Evolutionary conservation across 1,284 basidiomycete species (phyloP).

Genomic region (Ganoderma leucocontextum): DNA sequence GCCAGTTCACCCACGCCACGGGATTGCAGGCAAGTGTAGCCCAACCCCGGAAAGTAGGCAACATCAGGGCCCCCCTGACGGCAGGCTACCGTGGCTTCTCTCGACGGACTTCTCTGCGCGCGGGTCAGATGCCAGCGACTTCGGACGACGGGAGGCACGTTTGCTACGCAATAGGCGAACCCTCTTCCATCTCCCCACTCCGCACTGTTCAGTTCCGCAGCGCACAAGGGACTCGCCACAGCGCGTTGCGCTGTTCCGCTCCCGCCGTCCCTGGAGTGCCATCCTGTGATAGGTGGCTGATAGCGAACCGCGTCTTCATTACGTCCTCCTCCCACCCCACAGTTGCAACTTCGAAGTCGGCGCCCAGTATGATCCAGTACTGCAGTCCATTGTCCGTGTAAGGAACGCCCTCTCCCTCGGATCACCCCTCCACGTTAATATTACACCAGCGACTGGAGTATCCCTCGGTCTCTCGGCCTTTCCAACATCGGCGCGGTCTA

Average conservation of each 20-base stretch:
- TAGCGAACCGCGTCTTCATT: slow-evolving; percentile 4
- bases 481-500: not conserved
- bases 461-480: not conserved
- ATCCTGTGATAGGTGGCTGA: slow-evolving; percentile 10
- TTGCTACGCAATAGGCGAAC: slow-evolving; percentile 11
- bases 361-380: not conserved
- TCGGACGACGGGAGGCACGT: slow-evolving; percentile 11
- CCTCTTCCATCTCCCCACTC: slow-evolving; percentile 5
- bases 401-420: not conserved
- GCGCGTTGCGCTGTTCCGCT: slow-evolving; percentile 10
- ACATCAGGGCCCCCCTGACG: not conserved
- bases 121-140: slow-evolving; percentile 15
- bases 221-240: not conserved
- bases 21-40: slow-evolving; percentile 3
- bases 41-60: not conserved
- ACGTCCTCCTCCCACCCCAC: slow-evolving; percentile 11
- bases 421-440: not conserved
- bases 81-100: not conserved
- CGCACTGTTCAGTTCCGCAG: not conserved
- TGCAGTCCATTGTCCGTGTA: not conserved
- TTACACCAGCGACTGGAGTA: not conserved
- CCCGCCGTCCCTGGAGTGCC: slow-evolving; percentile 5
- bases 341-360: slow-evolving; percentile 4
- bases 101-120: slow-evolving; percentile 3
- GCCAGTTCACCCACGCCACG: slow-evolving; percentile 12